A percentile compares a stretch with the other conserved stretches of the same genome.
phyloP scores from a whole-genome alignment of 2,329 filamentous ascomycete genomes.

The Fusarium nygamai region DNA sequence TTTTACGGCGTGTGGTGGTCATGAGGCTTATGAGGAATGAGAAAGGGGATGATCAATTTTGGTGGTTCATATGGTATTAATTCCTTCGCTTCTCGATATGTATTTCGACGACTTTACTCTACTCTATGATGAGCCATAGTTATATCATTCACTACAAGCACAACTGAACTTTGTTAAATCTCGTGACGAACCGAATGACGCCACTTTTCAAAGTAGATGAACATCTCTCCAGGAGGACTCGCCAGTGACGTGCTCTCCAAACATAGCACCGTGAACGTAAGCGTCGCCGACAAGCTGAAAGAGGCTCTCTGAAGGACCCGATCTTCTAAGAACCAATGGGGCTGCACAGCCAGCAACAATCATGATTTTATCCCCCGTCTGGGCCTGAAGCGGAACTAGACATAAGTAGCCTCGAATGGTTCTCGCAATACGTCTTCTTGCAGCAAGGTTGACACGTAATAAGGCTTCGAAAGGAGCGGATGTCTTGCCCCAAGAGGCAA shows the following conservation, averaged over 20 bases:
- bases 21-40: neutral
- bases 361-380: constrained; percentile 13
- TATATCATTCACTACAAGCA: neutral
- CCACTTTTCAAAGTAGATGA: neutral
- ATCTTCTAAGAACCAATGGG: constrained; percentile 25
- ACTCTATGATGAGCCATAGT: constrained; percentile 8
- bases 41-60: constrained; percentile 23
- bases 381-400: constrained; percentile 24
- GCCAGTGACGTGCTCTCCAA: constrained; percentile 24
- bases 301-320: constrained; percentile 8
- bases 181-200: neutral
- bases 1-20: constrained; percentile 9
- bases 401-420: constrained; percentile 34
- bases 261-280: constrained; percentile 32
- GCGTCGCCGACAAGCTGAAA: constrained; percentile 26
- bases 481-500: constrained; percentile 12
- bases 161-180: neutral
- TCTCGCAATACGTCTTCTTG: constrained; percentile 27
- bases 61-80: constrained; percentile 30
- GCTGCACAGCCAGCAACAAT: neutral
- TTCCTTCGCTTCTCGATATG: constrained; percentile 34
- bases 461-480: constrained; percentile 31
- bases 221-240: constrained; percentile 25
- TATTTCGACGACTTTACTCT: constrained; percentile 28
- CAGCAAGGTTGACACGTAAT: constrained; percentile 15